Percentiles rank a stretch among this genome's conserved stretches.
Conservation (phyloP, 768 basidiomycete genomes). For the Lactarius sp. region DNA sequence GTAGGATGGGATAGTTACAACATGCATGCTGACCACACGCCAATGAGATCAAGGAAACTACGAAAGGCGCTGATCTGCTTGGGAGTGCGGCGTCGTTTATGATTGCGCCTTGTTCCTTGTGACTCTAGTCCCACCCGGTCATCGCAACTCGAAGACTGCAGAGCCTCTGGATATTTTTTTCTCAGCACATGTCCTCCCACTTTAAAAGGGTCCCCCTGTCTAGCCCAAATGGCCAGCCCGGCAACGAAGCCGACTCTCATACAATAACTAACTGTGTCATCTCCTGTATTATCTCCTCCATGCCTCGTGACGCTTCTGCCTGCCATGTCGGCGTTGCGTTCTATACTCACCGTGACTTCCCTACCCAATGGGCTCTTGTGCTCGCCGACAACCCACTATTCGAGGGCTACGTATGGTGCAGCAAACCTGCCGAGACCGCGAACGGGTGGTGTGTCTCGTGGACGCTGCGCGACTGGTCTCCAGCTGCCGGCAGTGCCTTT, state of each 20-base stretch:
- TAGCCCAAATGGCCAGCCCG: too few species aligned
- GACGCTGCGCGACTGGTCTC: constrained; percentile 5
- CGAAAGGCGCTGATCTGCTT: too few species aligned
- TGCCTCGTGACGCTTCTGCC: neutral
- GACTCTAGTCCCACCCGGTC: too few species aligned
- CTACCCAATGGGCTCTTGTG: constrained; percentile 9
- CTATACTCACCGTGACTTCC: constrained; percentile 4
- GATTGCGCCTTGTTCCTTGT: too few species aligned
- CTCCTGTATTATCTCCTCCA: neutral
- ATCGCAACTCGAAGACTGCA: too few species aligned
- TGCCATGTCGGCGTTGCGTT: constrained; percentile 9
- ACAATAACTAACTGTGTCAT: neutral
- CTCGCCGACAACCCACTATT: constrained; percentile 4
- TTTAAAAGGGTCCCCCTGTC: too few species aligned
- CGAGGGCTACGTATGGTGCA: constrained; percentile 5
- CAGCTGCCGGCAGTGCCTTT: neutral
- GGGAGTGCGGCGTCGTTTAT: too few species aligned
- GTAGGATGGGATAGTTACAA: too few species aligned
- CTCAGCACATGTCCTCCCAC: neutral
- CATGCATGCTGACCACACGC: too few species aligned
- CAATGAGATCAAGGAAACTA: too few species aligned
- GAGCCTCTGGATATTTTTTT: too few species aligned
- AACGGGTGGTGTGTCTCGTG: constrained; percentile 10
- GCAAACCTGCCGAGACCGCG: constrained; percentile 6
- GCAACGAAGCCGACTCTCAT: neutral